Base-by-base conservation (phyloP, 208 protist species). In the Acanthamoeba sp. region DNA sequence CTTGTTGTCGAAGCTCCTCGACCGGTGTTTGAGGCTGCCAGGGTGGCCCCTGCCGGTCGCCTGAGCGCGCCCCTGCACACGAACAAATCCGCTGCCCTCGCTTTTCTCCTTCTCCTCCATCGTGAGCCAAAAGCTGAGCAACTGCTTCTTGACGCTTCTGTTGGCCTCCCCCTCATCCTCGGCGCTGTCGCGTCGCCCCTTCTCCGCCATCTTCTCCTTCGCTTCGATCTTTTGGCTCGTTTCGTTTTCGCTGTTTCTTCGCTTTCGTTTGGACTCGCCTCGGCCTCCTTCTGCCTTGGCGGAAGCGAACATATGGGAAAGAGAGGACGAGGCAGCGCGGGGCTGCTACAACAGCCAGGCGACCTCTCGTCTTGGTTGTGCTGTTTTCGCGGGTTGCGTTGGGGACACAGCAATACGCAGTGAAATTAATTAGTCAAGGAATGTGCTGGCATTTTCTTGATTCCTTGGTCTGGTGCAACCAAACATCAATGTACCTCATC, bases 131-230 rank as follows among this genome's bases (percentile, higher is more conserved):
- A 80, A 80, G 32, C 22, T 80, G 36, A 80, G 71, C 38, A 80
- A 9, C 71, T 80, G 71, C 71, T 80, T 80, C 71, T 69, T 69
- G n/a, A 69, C 62, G 62, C 62, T 69, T n/a, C 38, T 80, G 71
- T 34, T 1, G 29, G 66, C 29, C 1, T 27, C 36, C 7, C 6
- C 22, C 10, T 48, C 71, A 40, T 80, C 71, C 24, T 80, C 34
- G 32, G 3, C 71, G 71, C 12, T 9, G 34, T 24, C 40, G 36
- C 5, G 16, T 1, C 48, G 48, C 48, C 48, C 48, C 20, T 18
- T 52, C 7, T 20, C 71, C 22, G 71, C 34, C 20, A 10, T 48
- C 71, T 80, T 48, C 71, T 40, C 24, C 24, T 27, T 6, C 6
- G 20, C 22, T 22, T 80, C 71, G 36, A 50, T 80, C 71, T 80